Base-by-base conservation (phyloP, 352 stramenopile genomes). In the Plasmopara muralis region DNA sequence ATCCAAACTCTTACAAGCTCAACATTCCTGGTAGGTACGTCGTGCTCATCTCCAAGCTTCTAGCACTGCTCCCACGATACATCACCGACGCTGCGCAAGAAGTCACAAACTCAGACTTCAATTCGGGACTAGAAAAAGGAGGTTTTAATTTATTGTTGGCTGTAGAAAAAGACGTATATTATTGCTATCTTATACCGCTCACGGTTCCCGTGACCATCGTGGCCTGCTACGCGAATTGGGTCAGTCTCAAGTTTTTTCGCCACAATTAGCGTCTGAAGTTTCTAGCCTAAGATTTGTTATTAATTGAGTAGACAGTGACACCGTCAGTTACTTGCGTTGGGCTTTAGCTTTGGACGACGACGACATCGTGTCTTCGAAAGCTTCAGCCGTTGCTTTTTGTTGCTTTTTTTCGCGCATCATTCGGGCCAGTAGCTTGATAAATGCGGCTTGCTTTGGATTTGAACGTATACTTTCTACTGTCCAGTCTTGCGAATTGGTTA, bases 161-260 rank as follows among this genome's bases (percentile, higher is more conserved):
- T 25, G 52, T 91, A 14, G 74, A 85, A 52, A 50, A 57, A 18
- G 81, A 91, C 59, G 66, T 85, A 35, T 88, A 88, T 67, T 91
- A 89, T 62, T 87, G 78, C 52, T 92, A 83, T 53, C 50, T 92
- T 34, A 41, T 89, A 25, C 78, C 81, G 39, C 72, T 88, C 18
- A 92, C 81, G 49, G 83, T 92, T 43, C 78, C 81, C 20, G 74
- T 87, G 42, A 75, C 77, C 25, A 81, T 92, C 47, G 60, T 92
- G 43, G 73, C 77, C 31, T 89, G 77, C 66, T 89, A 89, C 59
- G 62, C 74, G 44, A 88, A 88, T 49, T 92, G 81, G 81, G 78
- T 89, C 55, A 85, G 81, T 56, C 74, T 89, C 66, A 91, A 91
- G 64, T 91, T 89, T 66, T 91, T 91, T 61, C 78, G 78, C 15